Base-by-base conservation (phyloP, 1,139 yeast species). In the Yamadazyma triangularis region DNA sequence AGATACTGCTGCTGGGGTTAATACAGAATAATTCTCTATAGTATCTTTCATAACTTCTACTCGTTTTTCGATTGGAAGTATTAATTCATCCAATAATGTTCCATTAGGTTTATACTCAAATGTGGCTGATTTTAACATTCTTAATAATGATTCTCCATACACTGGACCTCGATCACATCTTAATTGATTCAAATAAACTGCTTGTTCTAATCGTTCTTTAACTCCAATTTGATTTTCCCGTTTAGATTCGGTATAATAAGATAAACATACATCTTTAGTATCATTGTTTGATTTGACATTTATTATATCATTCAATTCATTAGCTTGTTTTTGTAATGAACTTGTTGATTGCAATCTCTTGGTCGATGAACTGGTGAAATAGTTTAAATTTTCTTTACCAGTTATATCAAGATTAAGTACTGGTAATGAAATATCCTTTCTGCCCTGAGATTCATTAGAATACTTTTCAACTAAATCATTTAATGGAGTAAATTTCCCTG, bases 1-100 rank as follows among this genome's bases (percentile, higher is more conserved):
- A 1, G 88, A 75, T 4, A 89, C 93, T 2, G 77, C 95, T 3
- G 79, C 64, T 0, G 99, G 98, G 0, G 98, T 91, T 3, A 91
- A 73, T 41, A 87, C 93, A 0, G 95, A 85, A 54, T 70, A 93
- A 40, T 82, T 77, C 26, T 86, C 88, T 36, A 91, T 70, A 0
- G 66, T 56, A 20, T 76, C 79, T 10, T 56, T 42, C 74, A 74
- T 58, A 1, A 35, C 33, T 10, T 51, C 58, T 3, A 69, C 73
- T 23, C 85, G 58, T 15, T 64, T 58, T 1, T 60, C 52, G 15
- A 76, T 48, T 0, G 72, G 46, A 25, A 64, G 48, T 12, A 67
- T 58, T 44, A 77, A 49, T 7, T 54, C 50, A 5, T 47, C 46
- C 34, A 58, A 47, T 1, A 49, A 39, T 9, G 40, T 34, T 8